Conservation (phyloP, 2,329 filamentous ascomycete genomes). For the Dichotomopilus funicola region DNA sequence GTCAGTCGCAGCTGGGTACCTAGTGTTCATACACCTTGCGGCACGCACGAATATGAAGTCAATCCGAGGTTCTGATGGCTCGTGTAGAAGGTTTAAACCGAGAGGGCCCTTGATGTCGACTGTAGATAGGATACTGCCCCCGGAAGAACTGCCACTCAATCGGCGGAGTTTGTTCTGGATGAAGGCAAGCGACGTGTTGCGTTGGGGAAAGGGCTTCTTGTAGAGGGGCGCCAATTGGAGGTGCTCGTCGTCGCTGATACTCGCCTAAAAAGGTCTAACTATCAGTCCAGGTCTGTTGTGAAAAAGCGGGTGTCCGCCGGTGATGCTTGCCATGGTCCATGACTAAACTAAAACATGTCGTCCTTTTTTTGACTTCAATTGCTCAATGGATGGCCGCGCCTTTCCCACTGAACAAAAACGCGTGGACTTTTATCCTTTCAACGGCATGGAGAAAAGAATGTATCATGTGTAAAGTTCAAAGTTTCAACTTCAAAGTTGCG, state of each 20-base stretch:
- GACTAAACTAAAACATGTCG: neutral
- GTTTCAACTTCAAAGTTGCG: neutral
- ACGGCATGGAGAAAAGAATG: neutral
- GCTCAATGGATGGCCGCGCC: neutral
- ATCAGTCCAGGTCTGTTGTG: neutral
- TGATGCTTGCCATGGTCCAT: neutral
- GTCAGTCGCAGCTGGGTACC: neutral
- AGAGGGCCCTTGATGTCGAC: neutral
- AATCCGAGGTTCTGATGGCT: neutral
- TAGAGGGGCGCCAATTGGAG: neutral
- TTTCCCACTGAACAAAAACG: neutral
- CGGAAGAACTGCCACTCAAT: neutral
- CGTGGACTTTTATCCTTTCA: neutral
- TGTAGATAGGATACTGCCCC: neutral
- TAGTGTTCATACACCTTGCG: neutral
- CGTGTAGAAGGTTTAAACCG: neutral
- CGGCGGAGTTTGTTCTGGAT: neutral
- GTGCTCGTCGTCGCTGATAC: neutral
- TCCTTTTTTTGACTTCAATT: too few species aligned
- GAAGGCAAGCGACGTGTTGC: neutral
- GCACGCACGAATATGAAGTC: constrained; percentile 2
- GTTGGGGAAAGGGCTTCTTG: neutral
- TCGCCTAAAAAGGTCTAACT: neutral
- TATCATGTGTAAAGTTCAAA: neutral
- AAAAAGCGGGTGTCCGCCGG: neutral